Base-by-base conservation (phyloP, 1,284 basidiomycete species). In the Tremellales sp. region DNA sequence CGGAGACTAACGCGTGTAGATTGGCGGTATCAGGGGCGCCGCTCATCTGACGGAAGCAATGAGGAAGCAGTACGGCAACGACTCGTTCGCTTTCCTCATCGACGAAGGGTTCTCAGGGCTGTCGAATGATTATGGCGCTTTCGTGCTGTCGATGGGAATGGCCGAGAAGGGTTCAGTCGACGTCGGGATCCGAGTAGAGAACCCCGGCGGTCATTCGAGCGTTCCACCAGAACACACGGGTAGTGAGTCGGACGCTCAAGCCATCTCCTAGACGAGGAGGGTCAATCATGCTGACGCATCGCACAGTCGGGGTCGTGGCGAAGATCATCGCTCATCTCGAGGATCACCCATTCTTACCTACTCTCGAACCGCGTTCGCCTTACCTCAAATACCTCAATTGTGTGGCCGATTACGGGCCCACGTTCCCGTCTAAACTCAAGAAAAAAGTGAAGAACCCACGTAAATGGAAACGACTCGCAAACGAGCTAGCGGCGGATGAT, bases 141-240 rank as follows among this genome's bases (percentile, higher is more conserved):
- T 60, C 2, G 62, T 78, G 29, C 76, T 75, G 0, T 56, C 60
- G 24, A 60, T 78, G 22, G 76, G 74, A 4, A 72, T 76, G 63
- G 75, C 74, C 5, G 77, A 79, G 56, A 79, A 78, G 64, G 77
- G 77, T n/a, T 46, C 54, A 6, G 51, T 68, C n/a, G 68, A 66
- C 54, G 56, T 74, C 27, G 49, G 55, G 15, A 51, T 75, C 50
- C 61, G 49, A 23, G 68, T 76, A n/a, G 67, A 75, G 51, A 72
- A 67, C 0, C 61, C 61, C 4, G 73, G 71, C 33, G 73, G 72
- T 11, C 73, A 75, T 48, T 71, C 72, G 15, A 66, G 62, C 43
- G 64, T 75, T 7, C 68, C 74, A 7, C 74, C 72, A 22, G 37
- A 49, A n/a, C 73, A 75, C 56, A 75, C 73, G 8, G 68, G 65